phyloP scores from a whole-genome alignment of 257 asterid species.

The Salvia splendens region DNA sequence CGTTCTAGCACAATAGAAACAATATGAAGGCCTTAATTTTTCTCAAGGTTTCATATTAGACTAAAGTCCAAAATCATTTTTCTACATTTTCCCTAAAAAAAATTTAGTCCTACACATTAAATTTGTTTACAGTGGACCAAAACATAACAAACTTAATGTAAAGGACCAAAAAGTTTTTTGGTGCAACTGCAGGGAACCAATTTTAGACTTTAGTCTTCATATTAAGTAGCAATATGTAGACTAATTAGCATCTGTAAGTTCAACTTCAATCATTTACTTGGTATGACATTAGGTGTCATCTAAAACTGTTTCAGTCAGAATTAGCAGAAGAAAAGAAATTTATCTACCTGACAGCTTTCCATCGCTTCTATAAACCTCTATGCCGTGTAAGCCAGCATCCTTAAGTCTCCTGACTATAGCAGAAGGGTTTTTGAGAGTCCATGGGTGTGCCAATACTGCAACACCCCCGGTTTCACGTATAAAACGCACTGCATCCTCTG shows the following conservation, averaged over 20 bases:
- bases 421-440: slow-evolving; percentile 87
- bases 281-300: background rate
- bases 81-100: too few relatives aligned
- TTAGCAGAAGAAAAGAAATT: background rate
- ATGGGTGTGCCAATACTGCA: slow-evolving; percentile 96
- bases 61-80: too few relatives aligned
- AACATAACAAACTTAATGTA: too few relatives aligned
- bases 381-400: slow-evolving; percentile 84
- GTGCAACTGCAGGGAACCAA: too few relatives aligned
- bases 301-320: background rate
- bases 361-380: slow-evolving; percentile 89
- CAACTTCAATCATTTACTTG: slow-evolving; percentile 10
- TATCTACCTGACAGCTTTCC: slow-evolving; percentile 79
- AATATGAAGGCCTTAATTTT: background rate
- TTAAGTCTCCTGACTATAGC: slow-evolving; percentile 66
- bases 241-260: background rate
- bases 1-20: too few relatives aligned
- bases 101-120: too few relatives aligned
- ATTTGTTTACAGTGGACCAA: too few relatives aligned
- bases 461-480: slow-evolving; percentile 92
- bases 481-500: slow-evolving; percentile 75
- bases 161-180: too few relatives aligned
- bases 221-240: too few relatives aligned
- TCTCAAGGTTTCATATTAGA: background rate
- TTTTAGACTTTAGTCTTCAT: too few relatives aligned